phyloP scores from a whole-genome alignment of 2,329 filamentous ascomycete species.

The Pyricularia grisea region DNA sequence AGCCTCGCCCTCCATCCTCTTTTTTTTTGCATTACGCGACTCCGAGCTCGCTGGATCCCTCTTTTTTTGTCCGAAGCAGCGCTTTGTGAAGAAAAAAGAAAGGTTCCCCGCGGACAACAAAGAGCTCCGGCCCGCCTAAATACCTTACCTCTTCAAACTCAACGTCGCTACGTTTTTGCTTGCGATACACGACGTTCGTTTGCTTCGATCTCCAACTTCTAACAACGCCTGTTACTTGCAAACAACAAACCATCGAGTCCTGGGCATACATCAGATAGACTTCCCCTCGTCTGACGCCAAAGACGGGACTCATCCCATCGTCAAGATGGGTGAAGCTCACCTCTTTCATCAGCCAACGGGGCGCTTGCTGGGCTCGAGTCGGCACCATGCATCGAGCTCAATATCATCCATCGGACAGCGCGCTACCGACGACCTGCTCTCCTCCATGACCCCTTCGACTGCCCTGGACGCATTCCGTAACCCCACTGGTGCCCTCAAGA shows the following conservation, averaged over 20 bases:
- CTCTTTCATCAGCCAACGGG: conserved; percentile 23
- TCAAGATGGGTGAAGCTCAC: conserved; percentile 25
- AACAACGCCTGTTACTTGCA: not conserved
- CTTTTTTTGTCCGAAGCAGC: not conserved
- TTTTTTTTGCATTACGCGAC: not conserved
- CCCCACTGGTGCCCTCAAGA: conserved; percentile 40
- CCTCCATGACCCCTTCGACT: conserved; percentile 49
- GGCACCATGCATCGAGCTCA: conserved; percentile 28
- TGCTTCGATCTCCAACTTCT: not conserved
- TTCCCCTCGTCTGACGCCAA: not conserved
- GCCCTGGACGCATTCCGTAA: conserved; percentile 51
- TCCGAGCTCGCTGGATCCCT: not conserved
- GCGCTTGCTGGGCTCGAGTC: conserved; percentile 27
- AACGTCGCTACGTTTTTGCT: not conserved
- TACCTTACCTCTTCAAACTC: not conserved
- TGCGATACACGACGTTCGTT: not conserved
- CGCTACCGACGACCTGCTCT: conserved; percentile 47
- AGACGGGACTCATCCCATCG: not conserved
- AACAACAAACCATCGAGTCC: not conserved
- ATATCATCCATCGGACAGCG: conserved; percentile 37
- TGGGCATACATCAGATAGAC: not conserved
- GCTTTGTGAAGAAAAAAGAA: not conserved
- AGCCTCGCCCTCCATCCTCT: not conserved
- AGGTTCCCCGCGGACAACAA: not conserved
- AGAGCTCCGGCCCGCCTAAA: not conserved